Base-by-base conservation (phyloP, 805 yeast species). In the Blastobotrys chiropterorum region DNA sequence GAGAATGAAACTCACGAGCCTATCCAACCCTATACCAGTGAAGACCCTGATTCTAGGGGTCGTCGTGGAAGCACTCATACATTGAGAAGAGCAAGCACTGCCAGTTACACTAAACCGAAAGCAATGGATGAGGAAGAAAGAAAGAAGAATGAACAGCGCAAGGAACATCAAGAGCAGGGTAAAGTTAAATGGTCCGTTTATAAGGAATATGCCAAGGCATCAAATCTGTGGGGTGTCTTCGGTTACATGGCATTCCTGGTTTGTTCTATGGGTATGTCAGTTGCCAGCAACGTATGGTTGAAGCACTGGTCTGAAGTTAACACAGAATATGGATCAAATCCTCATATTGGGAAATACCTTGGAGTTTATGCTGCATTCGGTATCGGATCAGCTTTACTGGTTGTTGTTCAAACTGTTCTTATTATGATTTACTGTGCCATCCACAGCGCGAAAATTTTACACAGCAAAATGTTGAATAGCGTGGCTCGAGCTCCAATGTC, bases 261-360 rank as follows among this genome's bases (percentile, higher is more conserved):
- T n/a, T 46, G 77, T 3, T 76, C 87, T 0, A 85, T 80, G 77
- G 64, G 76, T 8, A 62, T 82, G 47, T 77, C 82, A 52, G 92
- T 88, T 48, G 71, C 72, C 44, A 82, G 90, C 38, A 90, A 84
- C 65, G 79, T 92, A 50, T 94, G 99, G 99, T 79, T 94, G 62
- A 94, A 94, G 67, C 88, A 88, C 67, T 94, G 99, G 99, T 87
- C 98, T 11, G 99, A 94, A 66, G 80, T 85, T 19, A 94, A 92
- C 64, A 77, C 90, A 2, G 70, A 67, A 44, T 65, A 70, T 39
- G 92, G 90, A 21, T 70, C 70, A 52, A 92, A 92, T 65, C 95
- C 96, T 1, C 66, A 81, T 53, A 80, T 86, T n/a, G 72, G 72
- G 50, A 79, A 69, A 62, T 94, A 90, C 61, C 73, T 94, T 58